Percentiles rank a stretch among this genome's conserved stretches.
These are phyloP conservation scores for Mycena sanguinolenta DNA, from an alignment of 768 basidiomycete species.

Conservation along the genomic window DNA sequence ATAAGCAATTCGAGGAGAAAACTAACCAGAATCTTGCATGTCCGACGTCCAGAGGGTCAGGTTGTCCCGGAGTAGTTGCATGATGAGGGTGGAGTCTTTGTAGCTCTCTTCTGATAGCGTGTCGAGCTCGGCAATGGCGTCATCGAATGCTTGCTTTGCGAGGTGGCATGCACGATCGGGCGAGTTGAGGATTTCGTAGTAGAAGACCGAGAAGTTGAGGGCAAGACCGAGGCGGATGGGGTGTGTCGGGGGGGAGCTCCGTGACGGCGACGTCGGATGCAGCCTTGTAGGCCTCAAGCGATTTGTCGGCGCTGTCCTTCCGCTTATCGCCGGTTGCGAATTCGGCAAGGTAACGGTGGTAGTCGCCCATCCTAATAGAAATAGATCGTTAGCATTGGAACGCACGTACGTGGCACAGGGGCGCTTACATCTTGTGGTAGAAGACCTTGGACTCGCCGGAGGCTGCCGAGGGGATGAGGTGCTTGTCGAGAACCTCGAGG, in stretches of 20 bases:
- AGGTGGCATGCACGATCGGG: slow-evolving; percentile 98
- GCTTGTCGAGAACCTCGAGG: slow-evolving; percentile 96
- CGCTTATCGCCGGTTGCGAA: slow-evolving; percentile 98
- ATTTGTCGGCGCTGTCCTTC: slow-evolving; percentile 97
- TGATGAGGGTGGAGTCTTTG: slow-evolving; percentile 98
- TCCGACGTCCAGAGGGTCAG: slow-evolving; percentile 98
- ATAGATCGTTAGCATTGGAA: slow-evolving; percentile 38
- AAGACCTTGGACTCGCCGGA: slow-evolving; percentile 98
- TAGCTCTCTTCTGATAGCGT: slow-evolving; percentile 98
- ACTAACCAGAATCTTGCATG: slow-evolving; percentile 92
- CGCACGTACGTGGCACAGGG: slow-evolving; percentile 2
- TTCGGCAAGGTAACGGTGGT: slow-evolving; percentile 99
- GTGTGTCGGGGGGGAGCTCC: slow-evolving; percentile 95
- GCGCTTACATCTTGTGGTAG: slow-evolving; percentile 97
- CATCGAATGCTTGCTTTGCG: slow-evolving; percentile 99
- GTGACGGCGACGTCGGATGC: slow-evolving; percentile 97
- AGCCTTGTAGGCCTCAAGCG: slow-evolving; percentile 96
- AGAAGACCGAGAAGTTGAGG: slow-evolving; percentile 99
- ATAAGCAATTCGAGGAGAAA: neutral
- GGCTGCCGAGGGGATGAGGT: slow-evolving; percentile 96
- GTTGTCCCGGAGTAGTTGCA: slow-evolving; percentile 98
- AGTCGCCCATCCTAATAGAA: slow-evolving; percentile 92
- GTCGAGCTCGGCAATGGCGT: slow-evolving; percentile 99
- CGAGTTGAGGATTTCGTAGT: slow-evolving; percentile 99
- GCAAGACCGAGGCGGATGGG: slow-evolving; percentile 99